Evolutionary conservation across 148 eudicot genomes (phyloP).

Genomic region (Persicaria tinctoria): DNA sequence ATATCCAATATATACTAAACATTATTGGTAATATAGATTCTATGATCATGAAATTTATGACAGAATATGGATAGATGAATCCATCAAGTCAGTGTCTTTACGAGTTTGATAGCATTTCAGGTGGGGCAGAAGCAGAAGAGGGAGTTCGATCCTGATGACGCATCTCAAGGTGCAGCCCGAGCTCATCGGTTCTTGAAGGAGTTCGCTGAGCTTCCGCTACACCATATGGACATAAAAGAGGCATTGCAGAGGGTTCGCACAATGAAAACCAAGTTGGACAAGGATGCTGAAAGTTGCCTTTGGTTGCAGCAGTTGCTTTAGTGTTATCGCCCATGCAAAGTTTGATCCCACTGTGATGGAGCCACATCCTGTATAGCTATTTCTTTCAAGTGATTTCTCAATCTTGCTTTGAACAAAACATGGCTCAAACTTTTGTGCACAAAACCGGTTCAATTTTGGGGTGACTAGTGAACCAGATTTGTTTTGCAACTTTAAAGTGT

Average conservation of each 20-base stretch:
- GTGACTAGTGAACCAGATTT: no score
- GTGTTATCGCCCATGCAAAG: slow-evolving; percentile 2
- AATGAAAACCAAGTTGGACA: slow-evolving; percentile 55
- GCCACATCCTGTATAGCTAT: no score
- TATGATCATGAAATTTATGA: background rate
- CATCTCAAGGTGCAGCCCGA: slow-evolving; percentile 62
- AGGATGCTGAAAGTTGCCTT: slow-evolving; percentile 47
- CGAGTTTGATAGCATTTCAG: slow-evolving; percentile 19
- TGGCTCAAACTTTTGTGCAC: no score
- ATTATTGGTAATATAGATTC: background rate
- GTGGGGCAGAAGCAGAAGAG: slow-evolving; percentile 56
- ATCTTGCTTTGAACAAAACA: no score
- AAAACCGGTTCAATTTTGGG: no score
- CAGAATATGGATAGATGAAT: background rate
- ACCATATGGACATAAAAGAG: slow-evolving; percentile 62
- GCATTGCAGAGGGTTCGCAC: slow-evolving; percentile 48
- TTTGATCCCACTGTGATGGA: background rate
- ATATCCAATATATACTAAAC: background rate
- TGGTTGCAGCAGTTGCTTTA: slow-evolving; percentile 90
- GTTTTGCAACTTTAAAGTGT: no score
- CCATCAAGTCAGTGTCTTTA: background rate
- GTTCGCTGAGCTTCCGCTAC: slow-evolving; percentile 77
- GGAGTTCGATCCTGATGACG: slow-evolving; percentile 47
- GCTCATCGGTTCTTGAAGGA: slow-evolving; percentile 77
- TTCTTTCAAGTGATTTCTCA: no score